A percentile compares a stretch with the other conserved stretches of the same genome.
Conservation (phyloP, 371 early-diverging fungal species). For the Circinella minor region DNA sequence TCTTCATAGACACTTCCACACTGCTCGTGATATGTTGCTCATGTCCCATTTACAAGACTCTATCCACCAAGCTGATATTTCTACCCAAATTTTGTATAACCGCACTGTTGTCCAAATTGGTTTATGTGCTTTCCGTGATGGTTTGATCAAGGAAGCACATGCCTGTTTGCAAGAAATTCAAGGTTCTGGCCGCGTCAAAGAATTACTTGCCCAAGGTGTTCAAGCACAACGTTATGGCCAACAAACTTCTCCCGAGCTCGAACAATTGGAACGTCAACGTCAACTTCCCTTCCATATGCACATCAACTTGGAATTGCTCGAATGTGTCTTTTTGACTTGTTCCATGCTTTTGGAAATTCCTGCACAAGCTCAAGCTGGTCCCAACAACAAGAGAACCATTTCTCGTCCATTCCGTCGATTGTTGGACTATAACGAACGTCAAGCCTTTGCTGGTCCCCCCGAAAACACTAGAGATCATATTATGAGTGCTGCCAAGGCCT, state of each 20-base stretch:
- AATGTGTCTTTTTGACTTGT: constrained; percentile 94
- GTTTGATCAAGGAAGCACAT: constrained; percentile 88
- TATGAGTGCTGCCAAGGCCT: constrained; percentile 94
- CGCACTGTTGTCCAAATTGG: constrained; percentile 96
- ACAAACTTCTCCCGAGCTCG: constrained; percentile 82
- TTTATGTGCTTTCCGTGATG: constrained; percentile 95
- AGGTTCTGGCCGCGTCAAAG: constrained; percentile 87
- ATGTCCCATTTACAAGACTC: constrained; percentile 98
- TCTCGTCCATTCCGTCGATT: constrained; percentile 93
- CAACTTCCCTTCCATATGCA: constrained; percentile 99
- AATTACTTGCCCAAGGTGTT: constrained; percentile 93
- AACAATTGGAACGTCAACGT: constrained; percentile 89
- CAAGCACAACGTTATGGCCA: constrained; percentile 74
- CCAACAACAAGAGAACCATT: constrained; percentile 81
- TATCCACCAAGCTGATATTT: constrained; percentile 88
- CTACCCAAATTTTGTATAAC: constrained; percentile 96
- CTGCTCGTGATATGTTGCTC: constrained; percentile 94
- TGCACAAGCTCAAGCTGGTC: constrained; percentile 87
- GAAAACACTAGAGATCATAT: constrained; percentile 98
- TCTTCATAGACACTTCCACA: constrained; percentile 91
- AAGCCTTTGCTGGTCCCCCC: constrained; percentile 95
- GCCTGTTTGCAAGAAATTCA: constrained; percentile 89
- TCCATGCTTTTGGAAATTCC: constrained; percentile 98
- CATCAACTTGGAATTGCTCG: constrained; percentile 97
- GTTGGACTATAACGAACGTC: constrained; percentile 94